A percentile compares a stretch with the other conserved stretches of the same genome.
phyloP scores from a whole-genome alignment of 345 rosid species.

The Sisymbrium irio region DNA sequence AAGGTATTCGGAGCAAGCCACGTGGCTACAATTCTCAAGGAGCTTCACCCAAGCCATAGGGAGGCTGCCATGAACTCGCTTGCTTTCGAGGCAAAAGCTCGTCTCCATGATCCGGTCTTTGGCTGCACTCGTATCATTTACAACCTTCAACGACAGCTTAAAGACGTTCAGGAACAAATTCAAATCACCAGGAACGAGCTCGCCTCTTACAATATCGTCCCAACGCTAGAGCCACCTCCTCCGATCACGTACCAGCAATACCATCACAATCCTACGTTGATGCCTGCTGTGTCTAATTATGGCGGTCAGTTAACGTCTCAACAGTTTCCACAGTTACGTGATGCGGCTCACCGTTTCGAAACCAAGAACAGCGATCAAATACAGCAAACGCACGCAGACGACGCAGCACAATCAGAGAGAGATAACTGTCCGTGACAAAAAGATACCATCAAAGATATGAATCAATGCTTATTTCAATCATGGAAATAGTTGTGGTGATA shows the following conservation, averaged over 20 bases:
- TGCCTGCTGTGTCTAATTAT: neutral
- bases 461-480: neutral
- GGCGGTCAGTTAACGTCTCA: neutral
- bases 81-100: constrained; percentile 54
- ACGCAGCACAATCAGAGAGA: constrained; percentile 38
- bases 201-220: constrained; percentile 38
- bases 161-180: constrained; percentile 41
- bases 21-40: constrained; percentile 46
- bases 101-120: constrained; percentile 59
- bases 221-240: constrained; percentile 29
- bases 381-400: constrained; percentile 26
- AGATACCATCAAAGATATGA: neutral
- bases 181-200: constrained; percentile 48
- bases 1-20: constrained; percentile 57
- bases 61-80: constrained; percentile 56
- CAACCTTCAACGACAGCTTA: constrained; percentile 52
- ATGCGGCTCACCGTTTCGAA: constrained; percentile 13
- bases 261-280: constrained; percentile 24
- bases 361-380: constrained; percentile 7
- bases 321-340: constrained; percentile 32
- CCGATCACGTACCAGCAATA: constrained; percentile 17
- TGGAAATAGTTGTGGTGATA: constrained; percentile 25
- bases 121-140: constrained; percentile 58
- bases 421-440: constrained; percentile 29
- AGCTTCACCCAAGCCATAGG: constrained; percentile 40